These are phyloP conservation scores for Coemansia reversa DNA, from an alignment of 192 early-diverging fungal genomes.

Conservation along the genomic window DNA sequence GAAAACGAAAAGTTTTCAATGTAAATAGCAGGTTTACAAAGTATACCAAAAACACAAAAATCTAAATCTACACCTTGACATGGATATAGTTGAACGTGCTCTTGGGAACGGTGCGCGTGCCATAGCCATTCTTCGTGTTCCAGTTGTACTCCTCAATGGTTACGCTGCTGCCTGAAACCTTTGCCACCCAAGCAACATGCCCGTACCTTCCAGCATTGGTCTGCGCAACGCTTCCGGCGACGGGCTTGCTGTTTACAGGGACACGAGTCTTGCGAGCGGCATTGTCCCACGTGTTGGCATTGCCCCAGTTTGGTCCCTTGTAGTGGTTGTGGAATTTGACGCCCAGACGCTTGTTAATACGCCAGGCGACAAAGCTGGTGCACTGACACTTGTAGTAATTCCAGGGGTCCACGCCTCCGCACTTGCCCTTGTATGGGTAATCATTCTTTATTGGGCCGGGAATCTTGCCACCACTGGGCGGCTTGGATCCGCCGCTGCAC, in stretches of 20 bases:
- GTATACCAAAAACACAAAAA: not conserved
- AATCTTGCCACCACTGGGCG: too few species aligned
- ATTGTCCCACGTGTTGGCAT: conserved; percentile 23
- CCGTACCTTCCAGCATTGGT: conserved; percentile 29
- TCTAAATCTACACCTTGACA: conserved; percentile 14
- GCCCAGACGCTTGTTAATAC: conserved; percentile 45
- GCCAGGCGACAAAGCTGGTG: too few species aligned
- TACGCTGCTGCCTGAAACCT: conserved; percentile 43
- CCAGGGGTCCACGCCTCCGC: too few species aligned
- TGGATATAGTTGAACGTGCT: conserved; percentile 47
- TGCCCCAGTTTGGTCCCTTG: conserved; percentile 30
- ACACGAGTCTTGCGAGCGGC: conserved; percentile 21
- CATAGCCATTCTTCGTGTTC: conserved; percentile 10
- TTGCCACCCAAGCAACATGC: conserved; percentile 45
- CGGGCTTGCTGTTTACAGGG: conserved; percentile 23
- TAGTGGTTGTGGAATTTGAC: conserved; percentile 49
- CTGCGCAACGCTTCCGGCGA: conserved; percentile 22
- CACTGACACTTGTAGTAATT: too few species aligned
- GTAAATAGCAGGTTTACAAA: too few species aligned
- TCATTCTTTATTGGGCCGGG: too few species aligned
- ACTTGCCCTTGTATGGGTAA: too few species aligned
- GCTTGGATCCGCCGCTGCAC: too few species aligned
- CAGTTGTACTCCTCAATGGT: conserved; percentile 49
- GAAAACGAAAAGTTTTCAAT: too few species aligned
- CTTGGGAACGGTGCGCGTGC: too few species aligned